Base-by-base conservation (phyloP, 2,329 filamentous ascomycete species). In the Hymenoscyphus fraxineus region DNA sequence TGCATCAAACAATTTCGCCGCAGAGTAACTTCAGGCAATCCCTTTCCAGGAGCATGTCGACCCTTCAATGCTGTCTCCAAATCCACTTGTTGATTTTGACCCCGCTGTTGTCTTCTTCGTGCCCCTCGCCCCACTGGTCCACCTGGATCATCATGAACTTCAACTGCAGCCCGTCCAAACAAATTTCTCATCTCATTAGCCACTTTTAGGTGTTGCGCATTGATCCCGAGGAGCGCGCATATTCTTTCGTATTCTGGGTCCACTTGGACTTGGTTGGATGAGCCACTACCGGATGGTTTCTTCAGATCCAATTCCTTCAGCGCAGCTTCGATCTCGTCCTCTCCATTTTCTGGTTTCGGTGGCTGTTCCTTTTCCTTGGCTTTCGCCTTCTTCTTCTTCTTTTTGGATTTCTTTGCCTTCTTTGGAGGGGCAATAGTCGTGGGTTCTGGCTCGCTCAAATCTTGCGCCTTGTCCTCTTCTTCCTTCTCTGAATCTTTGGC, bases 181-280 rank as follows among this genome's bases (percentile, higher is more conserved):
- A 92, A 78, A 68, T 83, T 85, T 64, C 87, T 89, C 92, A 99
- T 97, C 79, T 99, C 95, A 73, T 97, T 96, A 41, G 89, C 82
- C 7, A 91, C 91, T 74, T 94, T 93, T 12, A 99, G 83, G 70
- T 93, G 86, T 69, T 90, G 85, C 0, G 88, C 85, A 70, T 90
- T 88, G 60, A 91, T 79, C 2, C 82, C 78, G 0, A 91, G 78
- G 13, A 90, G 76, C 22, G 81, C 78, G 77, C 75, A 84, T 66
- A 80, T 65, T 66, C 80, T 81, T 59, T 83, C 77, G 58, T 78
- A 74, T 60, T 79, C 78, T 61, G 77, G 75, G 64, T 77, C 73
- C 3, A 73, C 61, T 15, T 59, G 59, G 9, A 67, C 3, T 13
- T 40, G 15, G 64, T 60, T 12, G 68, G 71, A 60, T 35, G 67